Evolutionary conservation across 441 rosid genomes (phyloP), one percentile per base, ranked within the genome.

Genomic region (Flueggea neowawraea): DNA sequence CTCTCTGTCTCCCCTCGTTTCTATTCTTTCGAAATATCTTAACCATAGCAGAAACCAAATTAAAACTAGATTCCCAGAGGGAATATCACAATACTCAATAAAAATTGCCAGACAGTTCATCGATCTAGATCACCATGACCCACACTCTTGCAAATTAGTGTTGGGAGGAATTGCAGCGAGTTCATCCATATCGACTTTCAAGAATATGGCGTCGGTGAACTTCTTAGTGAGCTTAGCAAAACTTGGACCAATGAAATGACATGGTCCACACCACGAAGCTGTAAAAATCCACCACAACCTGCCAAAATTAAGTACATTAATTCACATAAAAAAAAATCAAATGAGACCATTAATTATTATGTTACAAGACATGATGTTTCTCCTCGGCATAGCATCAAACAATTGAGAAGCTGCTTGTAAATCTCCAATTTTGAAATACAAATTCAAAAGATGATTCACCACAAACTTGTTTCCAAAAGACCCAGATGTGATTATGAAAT

Each of bases 121-220:
- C n/a, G n/a, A n/a, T n/a, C n/a, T n/a, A n/a, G n/a, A n/a, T n/a
- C n/a, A n/a, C n/a, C n/a, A n/a, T n/a, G n/a, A n/a, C n/a, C n/a
- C n/a, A n/a, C n/a, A n/a, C n/a, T n/a, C n/a, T n/a, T n/a, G n/a
- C n/a, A 45, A 45, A 45, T 45, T 45, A 45, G 2, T 10, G 49
- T 58, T 54, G 14, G 12, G 50, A 44, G 50, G 1, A 13, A 13
- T 76, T 77, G 89, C 96, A 41, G 4, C n/a, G 80, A 88, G 60
- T 54, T 85, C 85, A 67, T 92, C 98, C 43, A 91, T 91, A 66
- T 89, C 96, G 44, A 91, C 85, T 82, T 91, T 91, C 89, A 89
- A 77, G 87, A 89, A 84, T 32, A 67, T 51, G 54, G 75, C 93
- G 31, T 73, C 0, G 8, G 79, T 57, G 70, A 71, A 54, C 81